phyloP scores from a whole-genome alignment of 352 stramenopile species.

The Phytophthora melonis region DNA sequence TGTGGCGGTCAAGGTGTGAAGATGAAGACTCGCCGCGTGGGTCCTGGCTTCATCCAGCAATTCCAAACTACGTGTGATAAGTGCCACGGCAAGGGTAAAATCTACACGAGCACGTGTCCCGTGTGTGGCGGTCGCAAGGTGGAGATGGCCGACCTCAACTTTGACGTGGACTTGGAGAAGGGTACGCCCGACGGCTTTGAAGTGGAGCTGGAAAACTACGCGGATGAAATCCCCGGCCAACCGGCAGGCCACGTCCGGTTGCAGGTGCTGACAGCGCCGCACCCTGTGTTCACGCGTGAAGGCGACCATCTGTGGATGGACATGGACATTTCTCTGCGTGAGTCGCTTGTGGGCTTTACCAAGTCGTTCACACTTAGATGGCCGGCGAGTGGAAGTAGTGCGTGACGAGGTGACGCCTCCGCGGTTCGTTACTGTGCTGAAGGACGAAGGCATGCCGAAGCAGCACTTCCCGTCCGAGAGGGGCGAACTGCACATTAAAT shows the following conservation, averaged over 20 bases:
- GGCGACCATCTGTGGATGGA: slow-evolving; percentile 96
- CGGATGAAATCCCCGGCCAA: slow-evolving; percentile 90
- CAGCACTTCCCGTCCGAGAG: slow-evolving; percentile 88
- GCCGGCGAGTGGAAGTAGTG: slow-evolving; percentile 88
- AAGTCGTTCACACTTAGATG: slow-evolving; percentile 94
- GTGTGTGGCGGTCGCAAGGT: slow-evolving; percentile 85
- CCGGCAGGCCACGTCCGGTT: slow-evolving; percentile 94
- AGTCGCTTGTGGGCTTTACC: slow-evolving; percentile 95
- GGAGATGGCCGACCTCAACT: slow-evolving; percentile 93
- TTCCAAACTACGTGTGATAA: slow-evolving; percentile 91
- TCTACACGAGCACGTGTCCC: slow-evolving; percentile 94
- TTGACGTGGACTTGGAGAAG: slow-evolving; percentile 96
- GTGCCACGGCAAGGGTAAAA: slow-evolving; percentile 94
- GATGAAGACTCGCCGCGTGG: slow-evolving; percentile 77
- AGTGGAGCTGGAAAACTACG: slow-evolving; percentile 95
- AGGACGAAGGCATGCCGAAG: slow-evolving; percentile 96
- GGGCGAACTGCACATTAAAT: slow-evolving; percentile 95
- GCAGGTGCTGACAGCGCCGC: slow-evolving; percentile 85
- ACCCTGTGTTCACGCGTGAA: slow-evolving; percentile 93
- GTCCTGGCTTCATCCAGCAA: slow-evolving; percentile 86
- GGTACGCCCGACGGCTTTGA: slow-evolving; percentile 94
- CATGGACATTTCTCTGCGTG: slow-evolving; percentile 95
- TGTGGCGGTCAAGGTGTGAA: slow-evolving; percentile 96
- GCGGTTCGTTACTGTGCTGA: slow-evolving; percentile 90
- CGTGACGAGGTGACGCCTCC: slow-evolving; percentile 92